phyloP scores from a whole-genome alignment of 805 yeast genomes.

The Kazachstania taianensis region DNA sequence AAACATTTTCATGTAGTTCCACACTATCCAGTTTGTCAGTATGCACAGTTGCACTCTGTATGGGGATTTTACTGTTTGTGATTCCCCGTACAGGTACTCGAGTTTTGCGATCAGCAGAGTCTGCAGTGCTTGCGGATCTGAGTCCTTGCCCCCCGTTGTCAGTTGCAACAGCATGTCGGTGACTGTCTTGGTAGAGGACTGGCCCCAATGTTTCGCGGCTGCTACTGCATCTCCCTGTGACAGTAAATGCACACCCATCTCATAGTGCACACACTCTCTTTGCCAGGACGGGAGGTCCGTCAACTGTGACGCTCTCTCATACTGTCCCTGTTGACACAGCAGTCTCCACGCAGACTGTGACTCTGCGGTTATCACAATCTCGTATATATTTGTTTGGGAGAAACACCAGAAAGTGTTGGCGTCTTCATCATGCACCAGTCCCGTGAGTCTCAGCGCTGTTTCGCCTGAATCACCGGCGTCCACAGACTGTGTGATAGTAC shows the following conservation, averaged over 20 bases:
- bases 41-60: conserved; percentile 8
- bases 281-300: conserved; percentile 29
- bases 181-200: conserved; percentile 48
- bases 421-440: conserved; percentile 43
- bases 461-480: conserved; percentile 24
- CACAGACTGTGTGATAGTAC: conserved; percentile 25
- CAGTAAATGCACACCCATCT: conserved; percentile 43
- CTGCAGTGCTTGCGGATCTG: neutral
- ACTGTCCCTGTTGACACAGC: conserved; percentile 41
- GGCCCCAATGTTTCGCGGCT: conserved; percentile 53
- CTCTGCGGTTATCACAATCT: conserved; percentile 62
- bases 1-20: conserved; percentile 28
- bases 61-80: conserved; percentile 14
- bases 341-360: conserved; percentile 65
- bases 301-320: conserved; percentile 53
- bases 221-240: conserved; percentile 22
- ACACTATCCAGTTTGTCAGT: conserved; percentile 30
- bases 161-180: conserved; percentile 34
- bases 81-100: neutral
- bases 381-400: conserved; percentile 52
- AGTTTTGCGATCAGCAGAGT: neutral
- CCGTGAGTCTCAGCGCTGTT: conserved; percentile 38
- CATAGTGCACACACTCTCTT: conserved; percentile 39
- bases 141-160: neutral
- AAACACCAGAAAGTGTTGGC: conserved; percentile 62